Evolutionary conservation across 2,329 filamentous ascomycete species (phyloP), one percentile per base, ranked within the genome.

Genomic region (Celoporthe dispersa): DNA sequence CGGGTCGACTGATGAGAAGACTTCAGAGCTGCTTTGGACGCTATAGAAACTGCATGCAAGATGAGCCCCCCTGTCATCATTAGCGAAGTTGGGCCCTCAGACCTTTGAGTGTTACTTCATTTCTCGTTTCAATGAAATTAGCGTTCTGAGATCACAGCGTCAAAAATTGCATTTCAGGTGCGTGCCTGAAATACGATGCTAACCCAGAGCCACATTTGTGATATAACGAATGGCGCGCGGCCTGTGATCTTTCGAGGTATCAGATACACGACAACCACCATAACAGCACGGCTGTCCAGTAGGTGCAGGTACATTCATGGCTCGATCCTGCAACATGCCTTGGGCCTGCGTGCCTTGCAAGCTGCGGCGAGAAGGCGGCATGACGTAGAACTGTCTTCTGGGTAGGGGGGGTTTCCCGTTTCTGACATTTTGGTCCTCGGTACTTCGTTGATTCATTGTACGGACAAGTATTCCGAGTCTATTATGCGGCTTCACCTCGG

Each of bases 221-320:
- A 33, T 35, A 14, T 35, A 35, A 25, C 14, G 57, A 16, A 9
- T n/a, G 57, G 19, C 31, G 19, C 31, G 14, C 22, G 28, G 19
- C 12, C 16, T 57, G n/a, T 22, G 19, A 14, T 28, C 59, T 22
- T 48, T n/a, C 7, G 53, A 28, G 44, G 66, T 53, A 33, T 35
- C 25, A 16, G 16, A 19, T 41, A 66, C 28, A 14, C 9, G 11
- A 19, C 44, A n/a, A 41, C 8, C 9, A 31, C 37, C 7, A 9
- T 28, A 8, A 67, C 28, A 25, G 28, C 33, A 62, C 7, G n/a
- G 66, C 41, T n/a, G 44, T 55, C 39, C 39, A 39, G 57, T 28
- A 68, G 37, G 61, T 65, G 39, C 48, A 64, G 39, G 53, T 60
- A 60, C 61, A 25, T 64, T n/a, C 37, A 37, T n/a, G 19, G 60